Evolutionary conservation across 441 rosid species (phyloP).

Genomic region (Erysimum cheiri): DNA sequence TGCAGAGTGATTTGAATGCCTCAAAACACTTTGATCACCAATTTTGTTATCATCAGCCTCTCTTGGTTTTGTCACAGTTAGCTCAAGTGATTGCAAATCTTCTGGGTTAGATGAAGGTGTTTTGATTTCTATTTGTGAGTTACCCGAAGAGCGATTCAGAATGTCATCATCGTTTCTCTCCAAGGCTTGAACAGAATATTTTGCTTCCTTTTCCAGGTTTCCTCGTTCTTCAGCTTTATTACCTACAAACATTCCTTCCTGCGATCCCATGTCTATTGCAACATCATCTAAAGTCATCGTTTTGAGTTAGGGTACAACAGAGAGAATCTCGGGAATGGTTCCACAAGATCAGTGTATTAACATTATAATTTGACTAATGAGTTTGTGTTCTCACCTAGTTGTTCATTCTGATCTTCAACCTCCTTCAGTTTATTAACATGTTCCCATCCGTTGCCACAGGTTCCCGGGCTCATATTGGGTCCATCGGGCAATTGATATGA

Average conservation of each 20-base stretch:
- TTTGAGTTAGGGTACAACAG: constrained; percentile 5
- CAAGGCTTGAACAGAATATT: constrained; percentile 38
- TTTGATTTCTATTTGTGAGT: constrained; percentile 49
- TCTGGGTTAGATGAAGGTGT: constrained; percentile 42
- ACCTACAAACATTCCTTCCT: constrained; percentile 42
- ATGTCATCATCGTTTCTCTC: constrained; percentile 45
- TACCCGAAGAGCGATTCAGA: constrained; percentile 42
- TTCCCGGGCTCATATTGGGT: constrained; percentile 53
- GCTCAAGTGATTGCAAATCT: constrained; percentile 54
- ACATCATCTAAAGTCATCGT: constrained; percentile 41
- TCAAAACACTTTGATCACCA: constrained; percentile 57
- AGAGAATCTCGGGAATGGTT: background rate
- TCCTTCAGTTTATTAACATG: constrained; percentile 40
- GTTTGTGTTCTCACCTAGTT: constrained; percentile 44
- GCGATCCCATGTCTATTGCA: constrained; percentile 46
- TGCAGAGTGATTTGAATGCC: constrained; percentile 74
- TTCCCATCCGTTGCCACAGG: constrained; percentile 43
- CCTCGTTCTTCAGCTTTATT: constrained; percentile 40
- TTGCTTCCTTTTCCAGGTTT: constrained; percentile 39
- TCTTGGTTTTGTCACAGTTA: constrained; percentile 51
- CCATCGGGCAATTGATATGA: constrained; percentile 49
- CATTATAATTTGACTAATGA: constrained; percentile 7
- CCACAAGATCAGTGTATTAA: background rate
- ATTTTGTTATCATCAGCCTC: constrained; percentile 48
- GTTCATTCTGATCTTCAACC: constrained; percentile 45